phyloP scores from a whole-genome alignment of 306 rosid species.

The Dalbergia cochinchinensis region DNA sequence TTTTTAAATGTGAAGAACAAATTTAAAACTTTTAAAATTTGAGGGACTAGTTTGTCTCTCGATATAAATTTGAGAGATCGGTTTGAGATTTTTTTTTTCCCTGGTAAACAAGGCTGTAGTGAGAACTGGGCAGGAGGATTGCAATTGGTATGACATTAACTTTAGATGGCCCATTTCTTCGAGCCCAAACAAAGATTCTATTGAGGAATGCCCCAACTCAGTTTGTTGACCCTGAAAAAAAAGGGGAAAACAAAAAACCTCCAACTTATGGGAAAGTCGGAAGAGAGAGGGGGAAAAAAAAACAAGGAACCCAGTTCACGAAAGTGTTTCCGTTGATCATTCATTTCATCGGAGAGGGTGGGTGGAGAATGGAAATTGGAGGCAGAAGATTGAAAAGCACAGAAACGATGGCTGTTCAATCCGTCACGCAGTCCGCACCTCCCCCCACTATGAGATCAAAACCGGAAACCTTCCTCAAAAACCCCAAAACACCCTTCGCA shows the following conservation, averaged over 20 bases:
- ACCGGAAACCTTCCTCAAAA: conserved; percentile 26
- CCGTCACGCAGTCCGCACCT: conserved; percentile 54
- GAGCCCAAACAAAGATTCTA: background rate
- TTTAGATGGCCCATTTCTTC: too few species aligned
- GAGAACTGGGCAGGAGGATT: too few species aligned
- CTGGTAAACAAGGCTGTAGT: too few species aligned
- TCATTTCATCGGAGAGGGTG: background rate
- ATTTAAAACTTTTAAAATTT: too few species aligned
- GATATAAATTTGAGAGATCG: too few species aligned
- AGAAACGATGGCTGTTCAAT: conserved; percentile 65
- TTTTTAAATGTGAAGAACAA: too few species aligned
- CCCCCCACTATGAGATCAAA: conserved; percentile 34
- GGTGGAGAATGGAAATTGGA: conserved; percentile 24
- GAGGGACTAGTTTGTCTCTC: too few species aligned
- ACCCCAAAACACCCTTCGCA: conserved; percentile 59
- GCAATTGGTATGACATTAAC: too few species aligned
- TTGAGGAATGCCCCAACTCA: background rate
- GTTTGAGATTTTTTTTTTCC: too few species aligned
- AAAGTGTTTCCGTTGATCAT: background rate
- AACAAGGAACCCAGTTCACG: background rate
- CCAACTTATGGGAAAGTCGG: background rate
- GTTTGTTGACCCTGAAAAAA: background rate
- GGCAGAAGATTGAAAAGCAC: conserved; percentile 49
- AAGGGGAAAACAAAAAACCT: background rate
- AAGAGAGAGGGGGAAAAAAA: background rate